A percentile compares a stretch with the other conserved stretches of the same genome.
phyloP scores from a whole-genome alignment of 495 filamentous ascomycete genomes.

The Aspergillus diversus region DNA sequence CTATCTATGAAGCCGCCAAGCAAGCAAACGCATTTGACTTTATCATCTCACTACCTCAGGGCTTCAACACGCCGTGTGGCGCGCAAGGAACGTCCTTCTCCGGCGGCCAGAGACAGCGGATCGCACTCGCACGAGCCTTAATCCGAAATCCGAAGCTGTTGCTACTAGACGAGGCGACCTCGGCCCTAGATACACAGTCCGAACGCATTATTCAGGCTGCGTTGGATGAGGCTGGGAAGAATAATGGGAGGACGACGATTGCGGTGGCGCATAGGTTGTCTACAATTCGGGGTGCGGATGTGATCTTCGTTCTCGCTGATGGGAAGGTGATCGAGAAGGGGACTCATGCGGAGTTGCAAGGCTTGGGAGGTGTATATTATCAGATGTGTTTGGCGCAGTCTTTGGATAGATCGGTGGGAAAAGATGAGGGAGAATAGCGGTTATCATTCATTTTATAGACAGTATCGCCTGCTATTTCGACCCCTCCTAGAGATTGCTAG shows the following conservation, averaged over 20 bases:
- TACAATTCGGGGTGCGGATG: constrained; percentile 71
- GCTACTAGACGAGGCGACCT: constrained; percentile 73
- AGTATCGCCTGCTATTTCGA: no score
- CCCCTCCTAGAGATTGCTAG: no score
- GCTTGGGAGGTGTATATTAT: constrained; percentile 58
- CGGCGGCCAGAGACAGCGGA: constrained; percentile 70
- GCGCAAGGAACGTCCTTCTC: constrained; percentile 57
- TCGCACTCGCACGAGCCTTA: constrained; percentile 68
- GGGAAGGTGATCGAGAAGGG: constrained; percentile 65
- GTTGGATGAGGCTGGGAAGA: constrained; percentile 56
- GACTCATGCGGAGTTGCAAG: constrained; percentile 62
- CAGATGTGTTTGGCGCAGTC: constrained; percentile 38
- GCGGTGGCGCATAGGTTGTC: constrained; percentile 67
- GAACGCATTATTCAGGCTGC: constrained; percentile 67
- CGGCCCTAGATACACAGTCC: constrained; percentile 63
- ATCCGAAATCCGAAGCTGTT: constrained; percentile 64
- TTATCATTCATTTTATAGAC: no score
- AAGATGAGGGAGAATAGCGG: no score
- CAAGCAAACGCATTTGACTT: constrained; percentile 68
- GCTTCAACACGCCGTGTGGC: constrained; percentile 62
- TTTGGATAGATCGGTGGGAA: constrained; percentile 5
- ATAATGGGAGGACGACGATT: constrained; percentile 54
- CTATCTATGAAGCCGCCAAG: constrained; percentile 56
- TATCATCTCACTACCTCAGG: constrained; percentile 60
- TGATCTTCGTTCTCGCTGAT: constrained; percentile 70